These are phyloP conservation scores for Inga leiocalycina DNA, from an alignment of 306 rosid genomes.

Conservation along the genomic window DNA sequence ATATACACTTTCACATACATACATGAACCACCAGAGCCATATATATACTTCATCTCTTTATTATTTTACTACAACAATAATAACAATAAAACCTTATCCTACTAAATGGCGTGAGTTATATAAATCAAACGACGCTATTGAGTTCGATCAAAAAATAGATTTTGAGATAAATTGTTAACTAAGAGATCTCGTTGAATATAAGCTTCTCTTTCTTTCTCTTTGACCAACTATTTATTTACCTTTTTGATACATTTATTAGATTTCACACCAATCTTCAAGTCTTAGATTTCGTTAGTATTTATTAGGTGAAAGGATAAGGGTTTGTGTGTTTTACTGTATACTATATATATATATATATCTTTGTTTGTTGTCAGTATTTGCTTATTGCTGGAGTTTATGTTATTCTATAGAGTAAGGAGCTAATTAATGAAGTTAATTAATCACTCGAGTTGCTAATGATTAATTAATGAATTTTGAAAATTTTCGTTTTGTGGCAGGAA, in stretches of 20 bases:
- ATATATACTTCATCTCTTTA: background rate
- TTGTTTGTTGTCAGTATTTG: background rate
- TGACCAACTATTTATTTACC: no score
- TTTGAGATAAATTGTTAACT: no score
- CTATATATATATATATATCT: no score
- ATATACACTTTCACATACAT: no score
- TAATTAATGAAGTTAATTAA: background rate
- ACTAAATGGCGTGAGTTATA: no score
- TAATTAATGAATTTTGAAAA: background rate
- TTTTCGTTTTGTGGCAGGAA: slow-evolving; percentile 43
- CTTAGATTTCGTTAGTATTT: background rate
- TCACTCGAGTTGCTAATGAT: background rate
- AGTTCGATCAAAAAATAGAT: no score
- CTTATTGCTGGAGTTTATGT: background rate
- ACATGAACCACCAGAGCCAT: background rate
- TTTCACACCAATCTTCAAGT: background rate
- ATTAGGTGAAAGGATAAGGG: background rate
- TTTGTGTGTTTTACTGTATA: background rate
- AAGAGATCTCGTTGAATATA: no score
- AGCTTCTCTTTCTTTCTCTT: background rate
- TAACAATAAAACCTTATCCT: no score
- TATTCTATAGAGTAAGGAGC: background rate
- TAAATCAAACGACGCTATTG: no score
- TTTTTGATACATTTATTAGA: background rate
- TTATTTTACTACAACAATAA: background rate